phyloP scores from a whole-genome alignment of 257 asterid species.

The Plantago elongata region DNA sequence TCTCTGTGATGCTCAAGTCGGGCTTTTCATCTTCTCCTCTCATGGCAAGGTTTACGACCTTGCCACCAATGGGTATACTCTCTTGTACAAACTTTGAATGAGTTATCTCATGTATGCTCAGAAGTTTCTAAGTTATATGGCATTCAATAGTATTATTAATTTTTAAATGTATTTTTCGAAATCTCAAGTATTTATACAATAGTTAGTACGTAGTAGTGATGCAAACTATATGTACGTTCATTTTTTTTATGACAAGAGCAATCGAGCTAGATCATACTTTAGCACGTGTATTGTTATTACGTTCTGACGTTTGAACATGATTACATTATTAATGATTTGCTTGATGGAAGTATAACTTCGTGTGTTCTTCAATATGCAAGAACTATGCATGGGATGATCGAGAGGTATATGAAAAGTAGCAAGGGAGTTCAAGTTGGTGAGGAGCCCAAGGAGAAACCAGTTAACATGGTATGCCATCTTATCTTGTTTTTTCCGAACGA shows the following conservation, averaged over 20 bases:
- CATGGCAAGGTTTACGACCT: slow-evolving; percentile 85
- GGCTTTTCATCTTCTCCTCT: slow-evolving; percentile 75
- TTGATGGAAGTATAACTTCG: neutral
- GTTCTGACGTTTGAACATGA: neutral
- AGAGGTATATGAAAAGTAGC: slow-evolving; percentile 54
- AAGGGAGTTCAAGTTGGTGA: slow-evolving; percentile 32
- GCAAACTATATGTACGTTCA: too few relatives aligned
- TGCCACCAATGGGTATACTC: slow-evolving; percentile 71
- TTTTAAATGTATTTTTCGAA: too few relatives aligned
- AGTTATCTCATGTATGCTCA: neutral
- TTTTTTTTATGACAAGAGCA: too few relatives aligned
- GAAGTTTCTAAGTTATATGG: too few relatives aligned
- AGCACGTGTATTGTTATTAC: too few relatives aligned
- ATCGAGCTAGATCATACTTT: too few relatives aligned
- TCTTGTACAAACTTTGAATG: neutral
- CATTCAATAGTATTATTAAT: too few relatives aligned
- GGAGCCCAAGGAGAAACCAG: slow-evolving; percentile 5
- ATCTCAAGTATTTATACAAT: too few relatives aligned
- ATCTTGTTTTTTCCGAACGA: neutral
- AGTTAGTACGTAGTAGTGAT: too few relatives aligned
- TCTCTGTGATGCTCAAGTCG: slow-evolving; percentile 88
- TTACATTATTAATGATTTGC: neutral
- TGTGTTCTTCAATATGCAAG: slow-evolving; percentile 19
- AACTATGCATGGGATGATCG: slow-evolving; percentile 74
- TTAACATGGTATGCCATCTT: slow-evolving; percentile 1